Conservation (phyloP, 192 early-diverging fungal species). For the Tieghemiomyces parasiticus region DNA sequence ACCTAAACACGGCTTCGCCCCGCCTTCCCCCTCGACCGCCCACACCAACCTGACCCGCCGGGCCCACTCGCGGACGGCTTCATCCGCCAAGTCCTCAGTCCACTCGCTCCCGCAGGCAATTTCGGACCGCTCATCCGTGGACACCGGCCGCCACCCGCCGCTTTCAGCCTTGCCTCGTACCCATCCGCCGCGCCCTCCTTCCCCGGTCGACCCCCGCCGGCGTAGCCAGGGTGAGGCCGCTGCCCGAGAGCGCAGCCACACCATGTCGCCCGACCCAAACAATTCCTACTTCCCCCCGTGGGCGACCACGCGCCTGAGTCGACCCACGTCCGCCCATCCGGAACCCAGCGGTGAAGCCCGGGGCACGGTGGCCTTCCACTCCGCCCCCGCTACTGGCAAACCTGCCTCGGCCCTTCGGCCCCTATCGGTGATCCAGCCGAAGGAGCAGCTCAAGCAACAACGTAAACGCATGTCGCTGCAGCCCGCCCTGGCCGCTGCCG, state of each 20-base stretch:
- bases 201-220: too few relatives aligned
- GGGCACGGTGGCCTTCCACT: not conserved
- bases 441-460: constrained; percentile 8
- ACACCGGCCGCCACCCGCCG: too few relatives aligned
- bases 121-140: too few relatives aligned
- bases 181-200: too few relatives aligned
- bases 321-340: too few relatives aligned
- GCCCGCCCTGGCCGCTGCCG: not conserved
- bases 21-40: constrained; percentile 8
- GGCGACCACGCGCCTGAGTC: too few relatives aligned
- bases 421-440: constrained; percentile 7
- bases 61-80: constrained; percentile 7
- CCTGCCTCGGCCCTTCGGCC: not conserved
- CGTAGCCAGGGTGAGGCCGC: too few relatives aligned
- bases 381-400: not conserved
- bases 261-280: not conserved
- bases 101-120: constrained; percentile 6
- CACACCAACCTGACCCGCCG: not conserved
- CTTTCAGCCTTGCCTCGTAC: too few relatives aligned
- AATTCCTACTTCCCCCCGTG: constrained; percentile 10
- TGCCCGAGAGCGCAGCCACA: not conserved
- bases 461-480: constrained; percentile 11
- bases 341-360: not conserved
- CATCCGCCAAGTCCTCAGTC: constrained; percentile 8
- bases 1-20: too few relatives aligned